Conservation (phyloP, 1,284 basidiomycete genomes). For the Heliocybe sulcata region DNA sequence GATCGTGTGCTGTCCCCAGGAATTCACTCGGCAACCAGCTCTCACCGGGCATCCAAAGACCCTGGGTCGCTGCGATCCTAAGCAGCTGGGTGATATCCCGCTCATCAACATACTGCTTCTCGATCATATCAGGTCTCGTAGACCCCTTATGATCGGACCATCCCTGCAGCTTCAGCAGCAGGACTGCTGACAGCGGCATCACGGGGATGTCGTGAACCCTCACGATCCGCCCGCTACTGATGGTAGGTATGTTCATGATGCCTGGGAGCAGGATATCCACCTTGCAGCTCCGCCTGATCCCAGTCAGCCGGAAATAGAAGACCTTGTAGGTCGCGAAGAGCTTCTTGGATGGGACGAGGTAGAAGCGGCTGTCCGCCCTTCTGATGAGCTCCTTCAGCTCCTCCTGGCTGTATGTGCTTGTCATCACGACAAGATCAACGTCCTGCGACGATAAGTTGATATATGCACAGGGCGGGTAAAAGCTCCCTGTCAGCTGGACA, state of each 20-base stretch:
- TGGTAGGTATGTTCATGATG: constrained; percentile 32
- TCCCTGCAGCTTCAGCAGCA: constrained; percentile 42
- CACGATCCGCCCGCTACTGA: constrained; percentile 23
- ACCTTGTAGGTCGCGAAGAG: constrained; percentile 34
- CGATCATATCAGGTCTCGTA: constrained; percentile 20
- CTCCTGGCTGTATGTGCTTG: constrained; percentile 23
- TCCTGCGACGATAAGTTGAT: constrained; percentile 31
- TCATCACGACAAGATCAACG: constrained; percentile 41
- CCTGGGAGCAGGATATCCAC: constrained; percentile 45
- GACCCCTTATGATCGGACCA: constrained; percentile 40
- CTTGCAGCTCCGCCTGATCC: constrained; percentile 28
- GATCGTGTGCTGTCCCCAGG: neutral
- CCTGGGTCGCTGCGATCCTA: constrained; percentile 13
- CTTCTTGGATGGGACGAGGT: constrained; percentile 30
- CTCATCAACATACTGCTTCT: constrained; percentile 34
- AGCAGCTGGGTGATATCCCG: constrained; percentile 35
- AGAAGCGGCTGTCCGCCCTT: constrained; percentile 26
- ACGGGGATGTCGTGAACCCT: constrained; percentile 26
- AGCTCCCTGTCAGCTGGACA: neutral
- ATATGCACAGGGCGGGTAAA: neutral
- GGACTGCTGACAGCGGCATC: constrained; percentile 34
- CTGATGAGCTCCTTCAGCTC: constrained; percentile 34
- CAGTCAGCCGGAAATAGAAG: constrained; percentile 31
- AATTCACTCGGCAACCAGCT: neutral
- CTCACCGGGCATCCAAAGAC: neutral